Evolutionary conservation across 148 eudicot species (phyloP).

Genomic region (Bassia scoparia): DNA sequence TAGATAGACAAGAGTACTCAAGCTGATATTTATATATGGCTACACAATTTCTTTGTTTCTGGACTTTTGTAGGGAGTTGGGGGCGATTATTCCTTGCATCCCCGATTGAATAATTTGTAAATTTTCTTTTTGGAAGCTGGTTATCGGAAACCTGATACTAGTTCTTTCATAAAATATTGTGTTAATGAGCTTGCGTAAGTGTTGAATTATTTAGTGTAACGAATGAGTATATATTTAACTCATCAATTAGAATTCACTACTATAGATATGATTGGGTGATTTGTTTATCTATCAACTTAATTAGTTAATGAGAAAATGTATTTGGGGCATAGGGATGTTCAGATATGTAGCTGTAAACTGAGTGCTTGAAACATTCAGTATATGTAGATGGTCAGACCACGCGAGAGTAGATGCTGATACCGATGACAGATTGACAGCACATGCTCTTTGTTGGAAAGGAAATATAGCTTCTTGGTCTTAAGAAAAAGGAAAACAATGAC

Average conservation of each 20-base stretch:
- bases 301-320: background rate
- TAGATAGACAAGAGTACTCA: background rate
- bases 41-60: background rate
- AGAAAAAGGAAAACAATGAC: background rate
- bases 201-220: background rate
- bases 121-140: too few species aligned
- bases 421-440: background rate
- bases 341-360: background rate
- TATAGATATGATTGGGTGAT: background rate
- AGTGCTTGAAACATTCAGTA: background rate
- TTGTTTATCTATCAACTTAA: background rate
- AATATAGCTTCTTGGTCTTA: background rate
- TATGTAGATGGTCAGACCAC: background rate
- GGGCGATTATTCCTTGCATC: background rate
- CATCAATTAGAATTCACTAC: too few species aligned
- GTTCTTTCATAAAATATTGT: background rate
- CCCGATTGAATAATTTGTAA: background rate
- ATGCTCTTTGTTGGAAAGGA: background rate
- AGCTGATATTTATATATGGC: background rate
- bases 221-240: background rate
- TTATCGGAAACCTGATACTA: background rate
- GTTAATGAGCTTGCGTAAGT: background rate
- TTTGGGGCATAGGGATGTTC: background rate
- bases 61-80: background rate
- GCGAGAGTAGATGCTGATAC: background rate